phyloP scores from a whole-genome alignment of 495 filamentous ascomycete species.

The Penicillium flavigenum region DNA sequence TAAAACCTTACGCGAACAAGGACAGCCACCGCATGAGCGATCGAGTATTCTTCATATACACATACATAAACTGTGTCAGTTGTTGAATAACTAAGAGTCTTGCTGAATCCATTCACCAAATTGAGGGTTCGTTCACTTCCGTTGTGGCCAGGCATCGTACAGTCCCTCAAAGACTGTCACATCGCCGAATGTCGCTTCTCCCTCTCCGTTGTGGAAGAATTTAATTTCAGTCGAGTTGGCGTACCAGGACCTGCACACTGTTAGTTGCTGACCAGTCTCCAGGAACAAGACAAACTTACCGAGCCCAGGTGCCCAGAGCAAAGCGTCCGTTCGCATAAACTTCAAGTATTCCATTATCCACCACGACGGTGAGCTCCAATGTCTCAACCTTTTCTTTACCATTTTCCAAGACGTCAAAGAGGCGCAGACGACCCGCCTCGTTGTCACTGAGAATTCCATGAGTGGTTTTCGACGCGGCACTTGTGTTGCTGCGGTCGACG shows the following conservation, averaged over 20 bases:
- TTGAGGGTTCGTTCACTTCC: not conserved
- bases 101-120: not conserved
- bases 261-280: not conserved
- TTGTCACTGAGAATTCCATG: constrained; percentile 16
- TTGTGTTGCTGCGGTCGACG: constrained; percentile 23
- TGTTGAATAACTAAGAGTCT: not conserved
- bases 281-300: constrained; percentile 13
- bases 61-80: not conserved
- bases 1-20: no score
- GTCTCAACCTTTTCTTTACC: constrained; percentile 18
- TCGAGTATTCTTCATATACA: no score
- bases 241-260: constrained; percentile 21
- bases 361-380: constrained; percentile 21
- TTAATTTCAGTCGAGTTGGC: constrained; percentile 23
- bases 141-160: constrained; percentile 25
- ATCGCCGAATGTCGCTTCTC: constrained; percentile 17
- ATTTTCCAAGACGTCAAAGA: constrained; percentile 17
- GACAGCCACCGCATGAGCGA: no score
- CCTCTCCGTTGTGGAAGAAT: constrained; percentile 24
- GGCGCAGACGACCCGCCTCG: constrained; percentile 19
- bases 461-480: constrained; percentile 21
- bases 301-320: constrained; percentile 21
- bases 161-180: constrained; percentile 22
- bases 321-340: constrained; percentile 28
- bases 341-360: constrained; percentile 23